Evolutionary conservation across 768 basidiomycete genomes (phyloP).

Genomic region (Lactarius hatsudake): DNA sequence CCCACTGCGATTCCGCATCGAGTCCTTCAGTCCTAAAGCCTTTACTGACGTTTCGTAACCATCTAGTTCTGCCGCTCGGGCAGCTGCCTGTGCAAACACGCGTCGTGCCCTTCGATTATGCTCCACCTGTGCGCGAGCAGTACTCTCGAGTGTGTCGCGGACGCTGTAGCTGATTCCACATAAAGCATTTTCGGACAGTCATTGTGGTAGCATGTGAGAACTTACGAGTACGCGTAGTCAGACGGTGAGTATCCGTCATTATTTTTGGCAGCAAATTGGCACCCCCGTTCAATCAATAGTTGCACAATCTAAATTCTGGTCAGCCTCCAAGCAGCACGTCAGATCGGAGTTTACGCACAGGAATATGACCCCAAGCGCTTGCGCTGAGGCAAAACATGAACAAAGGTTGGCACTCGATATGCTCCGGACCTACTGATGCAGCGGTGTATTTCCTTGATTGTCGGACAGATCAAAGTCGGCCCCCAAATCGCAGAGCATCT

Average conservation of each 20-base stretch:
- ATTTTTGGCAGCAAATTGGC: conserved; percentile 78
- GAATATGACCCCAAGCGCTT: conserved; percentile 82
- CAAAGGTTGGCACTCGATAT: not conserved
- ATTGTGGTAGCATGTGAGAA: conserved; percentile 23
- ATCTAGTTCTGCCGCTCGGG: conserved; percentile 61
- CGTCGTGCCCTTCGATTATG: conserved; percentile 74
- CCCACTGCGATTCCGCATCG: conserved; percentile 28
- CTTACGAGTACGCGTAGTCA: conserved; percentile 90
- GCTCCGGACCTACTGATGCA: conserved; percentile 75
- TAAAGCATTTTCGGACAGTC: conserved; percentile 26
- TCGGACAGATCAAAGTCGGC: conserved; percentile 90
- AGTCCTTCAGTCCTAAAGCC: conserved; percentile 45
- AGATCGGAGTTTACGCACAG: conserved; percentile 46
- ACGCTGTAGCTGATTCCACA: conserved; percentile 57
- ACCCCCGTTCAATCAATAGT: conserved; percentile 85
- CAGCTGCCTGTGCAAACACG: conserved; percentile 71
- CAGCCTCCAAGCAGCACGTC: conserved; percentile 27
- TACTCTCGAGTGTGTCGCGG: conserved; percentile 73
- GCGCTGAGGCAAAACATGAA: conserved; percentile 48
- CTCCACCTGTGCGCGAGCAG: conserved; percentile 76
- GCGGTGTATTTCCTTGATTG: conserved; percentile 85
- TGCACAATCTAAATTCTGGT: conserved; percentile 60
- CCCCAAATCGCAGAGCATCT: conserved; percentile 90
- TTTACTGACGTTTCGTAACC: conserved; percentile 40
- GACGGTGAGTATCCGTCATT: conserved; percentile 89